Percentiles rank a stretch among this genome's conserved stretches.
phyloP scores from a whole-genome alignment of 495 filamentous ascomycete genomes.

The Tetracladium marchalianum region DNA sequence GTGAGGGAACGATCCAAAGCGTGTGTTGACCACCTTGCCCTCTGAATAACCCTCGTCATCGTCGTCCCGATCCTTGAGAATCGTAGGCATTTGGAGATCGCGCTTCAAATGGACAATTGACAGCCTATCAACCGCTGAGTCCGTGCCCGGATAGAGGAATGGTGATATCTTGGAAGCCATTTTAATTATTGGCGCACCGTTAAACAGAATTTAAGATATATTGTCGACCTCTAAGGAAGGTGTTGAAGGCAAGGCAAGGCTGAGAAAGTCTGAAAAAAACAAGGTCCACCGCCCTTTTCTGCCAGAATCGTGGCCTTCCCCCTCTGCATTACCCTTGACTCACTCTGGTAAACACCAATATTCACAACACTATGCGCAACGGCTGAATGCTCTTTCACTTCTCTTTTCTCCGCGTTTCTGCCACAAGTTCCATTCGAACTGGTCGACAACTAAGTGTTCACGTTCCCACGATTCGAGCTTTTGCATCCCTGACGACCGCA shows the following conservation, averaged over 20 bases:
- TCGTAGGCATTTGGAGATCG: slow-evolving; percentile 66
- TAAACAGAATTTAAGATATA: background rate
- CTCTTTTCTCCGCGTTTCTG: background rate
- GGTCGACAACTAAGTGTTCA: slow-evolving; percentile 17
- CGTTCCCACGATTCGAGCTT: slow-evolving; percentile 13
- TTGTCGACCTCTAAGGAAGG: slow-evolving; percentile 1
- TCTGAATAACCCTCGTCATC: slow-evolving; percentile 63
- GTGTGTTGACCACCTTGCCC: slow-evolving; percentile 80
- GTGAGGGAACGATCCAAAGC: slow-evolving; percentile 93
- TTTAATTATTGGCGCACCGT: background rate
- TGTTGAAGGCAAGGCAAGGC: slow-evolving; percentile 5
- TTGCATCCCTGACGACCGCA: background rate
- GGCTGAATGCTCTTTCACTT: slow-evolving; percentile 11
- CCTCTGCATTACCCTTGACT: slow-evolving; percentile 1
- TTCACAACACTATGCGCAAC: background rate
- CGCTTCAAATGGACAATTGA: slow-evolving; percentile 77
- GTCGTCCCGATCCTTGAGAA: slow-evolving; percentile 51
- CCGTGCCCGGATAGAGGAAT: slow-evolving; percentile 56
- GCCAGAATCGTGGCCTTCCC: slow-evolving; percentile 4
- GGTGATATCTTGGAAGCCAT: slow-evolving; percentile 40
- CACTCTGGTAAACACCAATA: slow-evolving; percentile 1
- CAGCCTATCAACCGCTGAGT: slow-evolving; percentile 45
- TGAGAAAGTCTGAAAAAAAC: background rate
- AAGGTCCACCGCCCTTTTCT: background rate
- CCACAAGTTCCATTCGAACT: background rate